Evolutionary conservation across 306 rosid genomes (phyloP).

Genomic region (Begonia loranthoides): DNA sequence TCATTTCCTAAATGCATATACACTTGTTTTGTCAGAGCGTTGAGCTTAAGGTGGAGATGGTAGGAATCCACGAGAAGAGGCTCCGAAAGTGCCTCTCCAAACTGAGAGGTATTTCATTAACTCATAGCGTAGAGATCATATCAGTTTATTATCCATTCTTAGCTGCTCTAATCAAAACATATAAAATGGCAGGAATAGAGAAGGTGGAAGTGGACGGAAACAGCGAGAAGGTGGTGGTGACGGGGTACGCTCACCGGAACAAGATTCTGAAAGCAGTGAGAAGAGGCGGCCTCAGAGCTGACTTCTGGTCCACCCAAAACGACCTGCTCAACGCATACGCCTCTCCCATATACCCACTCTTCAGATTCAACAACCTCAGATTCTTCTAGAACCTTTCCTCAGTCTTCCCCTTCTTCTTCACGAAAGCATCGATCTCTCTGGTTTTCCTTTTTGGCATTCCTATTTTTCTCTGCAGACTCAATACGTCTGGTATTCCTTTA

Average conservation of each 20-base stretch:
- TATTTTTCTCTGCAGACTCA: too few species aligned
- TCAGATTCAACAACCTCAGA: constrained; percentile 42
- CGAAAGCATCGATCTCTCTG: too few species aligned
- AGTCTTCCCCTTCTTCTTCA: background rate
- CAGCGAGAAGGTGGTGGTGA: constrained; percentile 62
- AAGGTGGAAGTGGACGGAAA: constrained; percentile 74
- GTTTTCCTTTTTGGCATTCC: too few species aligned
- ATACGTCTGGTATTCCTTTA: too few species aligned
- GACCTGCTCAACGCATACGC: constrained; percentile 67
- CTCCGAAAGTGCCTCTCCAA: constrained; percentile 71
- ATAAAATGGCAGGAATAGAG: constrained; percentile 44
- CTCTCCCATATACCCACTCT: constrained; percentile 27
- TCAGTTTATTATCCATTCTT: too few species aligned
- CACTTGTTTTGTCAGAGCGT: constrained; percentile 36
- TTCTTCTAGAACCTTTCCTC: constrained; percentile 33
- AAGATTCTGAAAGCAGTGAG: constrained; percentile 75
- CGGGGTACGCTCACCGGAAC: constrained; percentile 66
- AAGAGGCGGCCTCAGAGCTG: constrained; percentile 77
- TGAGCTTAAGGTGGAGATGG: constrained; percentile 91
- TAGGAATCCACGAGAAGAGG: constrained; percentile 76
- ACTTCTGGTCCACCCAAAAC: constrained; percentile 82
- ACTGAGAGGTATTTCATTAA: constrained; percentile 34
- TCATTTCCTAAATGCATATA: background rate
- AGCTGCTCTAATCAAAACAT: too few species aligned
- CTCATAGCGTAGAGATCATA: too few species aligned